Evolutionary conservation across 164 flowering plant species (phyloP).

Genomic region (Aristolochia fimbriata): DNA sequence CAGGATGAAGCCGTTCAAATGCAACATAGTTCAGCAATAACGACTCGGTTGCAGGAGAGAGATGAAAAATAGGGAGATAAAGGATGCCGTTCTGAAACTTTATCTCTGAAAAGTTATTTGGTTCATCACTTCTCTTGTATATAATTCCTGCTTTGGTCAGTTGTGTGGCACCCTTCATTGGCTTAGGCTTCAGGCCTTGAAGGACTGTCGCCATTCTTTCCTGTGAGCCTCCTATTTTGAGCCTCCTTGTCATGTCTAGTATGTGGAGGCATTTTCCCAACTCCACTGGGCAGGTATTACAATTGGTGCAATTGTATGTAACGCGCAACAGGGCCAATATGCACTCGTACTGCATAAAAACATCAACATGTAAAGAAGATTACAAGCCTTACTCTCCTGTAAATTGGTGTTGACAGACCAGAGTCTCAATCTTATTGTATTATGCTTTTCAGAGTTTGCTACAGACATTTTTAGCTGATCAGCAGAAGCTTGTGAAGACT

Average conservation of each 20-base stretch:
- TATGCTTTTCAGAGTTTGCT: too few relatives aligned
- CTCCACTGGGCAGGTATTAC: too few relatives aligned
- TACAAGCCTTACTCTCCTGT: too few relatives aligned
- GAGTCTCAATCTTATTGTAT: too few relatives aligned
- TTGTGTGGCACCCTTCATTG: neutral
- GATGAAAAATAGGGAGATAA: neutral
- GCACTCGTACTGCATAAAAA: too few relatives aligned
- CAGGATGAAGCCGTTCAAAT: neutral
- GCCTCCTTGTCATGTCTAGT: neutral
- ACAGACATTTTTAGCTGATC: too few relatives aligned
- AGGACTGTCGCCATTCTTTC: neutral
- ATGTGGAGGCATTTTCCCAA: neutral
- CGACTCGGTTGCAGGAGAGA: neutral
- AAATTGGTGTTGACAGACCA: too few relatives aligned
- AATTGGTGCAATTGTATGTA: too few relatives aligned
- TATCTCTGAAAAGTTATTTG: neutral
- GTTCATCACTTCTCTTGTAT: neutral
- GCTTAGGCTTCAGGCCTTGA: neutral
- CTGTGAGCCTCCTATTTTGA: neutral
- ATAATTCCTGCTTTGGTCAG: slow-evolving; percentile 1
- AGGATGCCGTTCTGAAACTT: neutral
- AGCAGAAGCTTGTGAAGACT: too few relatives aligned
- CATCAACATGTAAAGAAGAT: too few relatives aligned
- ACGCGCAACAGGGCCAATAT: too few relatives aligned
- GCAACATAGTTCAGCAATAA: neutral